phyloP scores from a whole-genome alignment of 352 stramenopile genomes.

The Globisporangium okanoganense region DNA sequence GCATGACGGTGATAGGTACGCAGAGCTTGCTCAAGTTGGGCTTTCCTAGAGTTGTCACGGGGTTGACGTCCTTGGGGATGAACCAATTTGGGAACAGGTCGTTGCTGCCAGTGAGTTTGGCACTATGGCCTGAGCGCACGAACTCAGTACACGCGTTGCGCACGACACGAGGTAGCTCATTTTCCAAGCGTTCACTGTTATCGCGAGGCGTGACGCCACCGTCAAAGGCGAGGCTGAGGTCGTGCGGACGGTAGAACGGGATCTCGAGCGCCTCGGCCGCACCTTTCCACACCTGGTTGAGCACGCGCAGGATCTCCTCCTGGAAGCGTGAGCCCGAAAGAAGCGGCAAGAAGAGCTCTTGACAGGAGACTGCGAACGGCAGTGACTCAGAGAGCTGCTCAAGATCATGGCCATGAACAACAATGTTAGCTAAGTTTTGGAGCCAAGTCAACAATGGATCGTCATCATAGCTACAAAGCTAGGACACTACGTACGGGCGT shows the following conservation, averaged over 20 bases:
- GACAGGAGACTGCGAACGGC: slow-evolving; percentile 27
- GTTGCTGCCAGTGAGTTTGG: slow-evolving; percentile 1
- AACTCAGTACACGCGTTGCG: slow-evolving; percentile 17
- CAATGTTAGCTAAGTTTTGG: neutral
- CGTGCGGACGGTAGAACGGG: slow-evolving; percentile 50
- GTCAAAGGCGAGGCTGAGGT: slow-evolving; percentile 33
- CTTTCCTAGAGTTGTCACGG: slow-evolving; percentile 33
- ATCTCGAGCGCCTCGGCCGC: slow-evolving; percentile 37
- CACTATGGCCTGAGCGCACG: slow-evolving; percentile 20
- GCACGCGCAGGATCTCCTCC: slow-evolving; percentile 47
- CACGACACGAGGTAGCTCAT: slow-evolving; percentile 12
- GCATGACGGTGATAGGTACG: slow-evolving; percentile 51
- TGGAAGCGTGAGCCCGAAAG: slow-evolving; percentile 63
- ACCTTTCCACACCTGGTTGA: slow-evolving; percentile 51
- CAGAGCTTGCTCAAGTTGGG: slow-evolving; percentile 28
- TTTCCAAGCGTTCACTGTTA: neutral
- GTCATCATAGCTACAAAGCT: no score
- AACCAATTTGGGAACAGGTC: slow-evolving; percentile 51
- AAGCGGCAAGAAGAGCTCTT: slow-evolving; percentile 45
- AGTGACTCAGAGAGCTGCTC: slow-evolving; percentile 33
- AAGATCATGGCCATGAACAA: neutral
- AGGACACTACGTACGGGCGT: slow-evolving; percentile 23
- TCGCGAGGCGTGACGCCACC: slow-evolving; percentile 39
- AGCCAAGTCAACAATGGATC: neutral
- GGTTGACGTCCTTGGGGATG: slow-evolving; percentile 50